Evolutionary conservation across 106 monocot species (phyloP).

Genomic region (Phalaenopsis aphrodite): DNA sequence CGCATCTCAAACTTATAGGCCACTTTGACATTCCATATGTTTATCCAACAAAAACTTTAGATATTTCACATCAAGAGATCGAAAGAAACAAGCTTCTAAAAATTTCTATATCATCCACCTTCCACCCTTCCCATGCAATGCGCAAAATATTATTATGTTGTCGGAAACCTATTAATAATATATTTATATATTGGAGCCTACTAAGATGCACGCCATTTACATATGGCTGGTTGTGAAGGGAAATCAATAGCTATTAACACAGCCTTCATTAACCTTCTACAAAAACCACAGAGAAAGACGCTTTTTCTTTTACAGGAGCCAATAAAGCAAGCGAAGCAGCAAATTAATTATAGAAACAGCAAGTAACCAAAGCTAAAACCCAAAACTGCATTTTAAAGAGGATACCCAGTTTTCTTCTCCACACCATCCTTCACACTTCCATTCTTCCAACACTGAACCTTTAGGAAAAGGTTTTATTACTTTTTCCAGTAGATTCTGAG

Average conservation of each 20-base stretch:
- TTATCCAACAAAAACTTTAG: too few species aligned
- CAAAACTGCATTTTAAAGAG: neutral
- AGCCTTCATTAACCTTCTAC: neutral
- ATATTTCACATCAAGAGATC: too few species aligned
- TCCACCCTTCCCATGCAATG: too few species aligned
- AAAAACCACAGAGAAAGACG: neutral
- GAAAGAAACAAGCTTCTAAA: too few species aligned
- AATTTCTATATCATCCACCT: too few species aligned
- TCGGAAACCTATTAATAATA: too few species aligned
- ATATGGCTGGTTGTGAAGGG: neutral
- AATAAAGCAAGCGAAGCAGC: neutral
- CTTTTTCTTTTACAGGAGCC: neutral
- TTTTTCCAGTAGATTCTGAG: conserved; percentile 3
- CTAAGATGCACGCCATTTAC: too few species aligned
- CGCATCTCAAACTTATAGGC: too few species aligned
- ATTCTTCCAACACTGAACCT: conserved; percentile 17
- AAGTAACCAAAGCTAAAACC: neutral
- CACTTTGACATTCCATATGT: too few species aligned
- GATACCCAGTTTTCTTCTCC: neutral
- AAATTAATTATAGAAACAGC: neutral
- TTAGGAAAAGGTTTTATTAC: neutral
- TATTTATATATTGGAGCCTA: too few species aligned
- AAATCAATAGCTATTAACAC: neutral
- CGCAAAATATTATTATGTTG: too few species aligned
- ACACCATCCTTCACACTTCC: neutral